These are phyloP conservation scores for Colletotrichum somersetense DNA, from an alignment of 2,329 filamentous ascomycete species.

Conservation along the genomic window DNA sequence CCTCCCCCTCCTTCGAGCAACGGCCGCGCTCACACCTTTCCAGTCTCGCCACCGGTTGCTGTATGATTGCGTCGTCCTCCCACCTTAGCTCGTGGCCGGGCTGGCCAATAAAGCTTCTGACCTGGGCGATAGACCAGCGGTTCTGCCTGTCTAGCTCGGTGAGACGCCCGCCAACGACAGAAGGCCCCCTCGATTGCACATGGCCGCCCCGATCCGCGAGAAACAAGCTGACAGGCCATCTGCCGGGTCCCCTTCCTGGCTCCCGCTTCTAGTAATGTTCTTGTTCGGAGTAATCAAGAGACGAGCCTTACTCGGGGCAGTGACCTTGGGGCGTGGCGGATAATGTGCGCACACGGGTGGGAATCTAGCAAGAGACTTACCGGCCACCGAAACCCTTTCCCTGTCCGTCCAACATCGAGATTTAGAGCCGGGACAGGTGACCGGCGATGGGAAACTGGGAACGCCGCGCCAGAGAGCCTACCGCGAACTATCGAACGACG, in stretches of 20 bases:
- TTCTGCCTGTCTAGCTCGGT: conserved; percentile 23
- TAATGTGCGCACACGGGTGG: conserved; percentile 13
- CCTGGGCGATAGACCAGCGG: not conserved
- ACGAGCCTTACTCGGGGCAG: conserved; percentile 22
- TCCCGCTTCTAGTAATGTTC: conserved; percentile 13
- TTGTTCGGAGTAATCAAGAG: conserved; percentile 1
- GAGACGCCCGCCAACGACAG: not conserved
- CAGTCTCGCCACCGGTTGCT: conserved; percentile 8
- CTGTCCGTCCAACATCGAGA: conserved; percentile 25
- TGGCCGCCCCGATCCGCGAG: conserved; percentile 29
- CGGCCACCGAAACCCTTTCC: not conserved
- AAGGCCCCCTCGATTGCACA: conserved; percentile 13
- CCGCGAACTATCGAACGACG: conserved; percentile 13
- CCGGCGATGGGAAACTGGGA: not conserved
- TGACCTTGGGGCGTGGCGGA: conserved; percentile 22
- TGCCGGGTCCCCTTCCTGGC: conserved; percentile 4
- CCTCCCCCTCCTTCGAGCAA: conserved; percentile 10
- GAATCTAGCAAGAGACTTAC: not conserved
- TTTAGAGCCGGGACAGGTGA: not conserved
- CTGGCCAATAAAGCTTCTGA: conserved; percentile 9
- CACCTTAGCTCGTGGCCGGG: conserved; percentile 1
- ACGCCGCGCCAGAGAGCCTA: not conserved
- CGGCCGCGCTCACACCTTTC: conserved; percentile 19
- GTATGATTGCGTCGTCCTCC: conserved; percentile 10
- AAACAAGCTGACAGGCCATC: not conserved